These are phyloP conservation scores for Anthoceros angustus DNA, from an alignment of 225 moss, liverwort and hornwort genomes.

Conservation along the genomic window DNA sequence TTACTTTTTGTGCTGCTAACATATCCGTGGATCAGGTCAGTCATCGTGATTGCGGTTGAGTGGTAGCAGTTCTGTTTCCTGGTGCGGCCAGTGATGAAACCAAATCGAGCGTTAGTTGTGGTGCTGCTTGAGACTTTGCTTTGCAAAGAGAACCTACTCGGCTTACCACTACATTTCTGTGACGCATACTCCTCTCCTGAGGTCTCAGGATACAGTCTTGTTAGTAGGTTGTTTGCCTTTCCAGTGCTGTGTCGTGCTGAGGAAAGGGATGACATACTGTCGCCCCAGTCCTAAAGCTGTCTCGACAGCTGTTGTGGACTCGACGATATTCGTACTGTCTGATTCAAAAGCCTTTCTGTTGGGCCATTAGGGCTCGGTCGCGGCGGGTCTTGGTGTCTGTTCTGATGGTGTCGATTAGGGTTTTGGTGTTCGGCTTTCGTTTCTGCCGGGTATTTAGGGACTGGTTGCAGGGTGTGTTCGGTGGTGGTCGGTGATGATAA, in stretches of 20 bases:
- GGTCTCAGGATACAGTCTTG: constrained; percentile 1
- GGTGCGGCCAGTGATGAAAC: constrained; percentile 20
- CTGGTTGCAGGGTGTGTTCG: no score
- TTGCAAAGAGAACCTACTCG: constrained; percentile 34
- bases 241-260: background rate
- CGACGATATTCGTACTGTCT: constrained; percentile 5
- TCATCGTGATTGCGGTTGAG: background rate
- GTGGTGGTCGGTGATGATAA: no score
- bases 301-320: constrained; percentile 1
- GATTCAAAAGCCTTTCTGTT: background rate
- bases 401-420: no score
- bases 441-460: no score
- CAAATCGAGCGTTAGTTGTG: constrained; percentile 21
- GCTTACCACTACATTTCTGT: constrained; percentile 24
- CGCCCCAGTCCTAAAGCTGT: constrained; percentile 4
- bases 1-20: constrained; percentile 3
- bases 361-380: no score
- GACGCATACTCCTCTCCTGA: constrained; percentile 27
- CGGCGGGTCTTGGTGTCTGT: no score
- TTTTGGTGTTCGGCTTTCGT: no score
- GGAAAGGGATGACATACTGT: background rate
- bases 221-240: background rate
- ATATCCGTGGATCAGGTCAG: background rate
- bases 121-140: constrained; percentile 19
- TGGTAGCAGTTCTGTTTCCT: background rate